Evolutionary conservation across 2,329 filamentous ascomycete genomes (phyloP), one percentile per base, ranked within the genome.

Genomic region (Cladophialophora yegresii): DNA sequence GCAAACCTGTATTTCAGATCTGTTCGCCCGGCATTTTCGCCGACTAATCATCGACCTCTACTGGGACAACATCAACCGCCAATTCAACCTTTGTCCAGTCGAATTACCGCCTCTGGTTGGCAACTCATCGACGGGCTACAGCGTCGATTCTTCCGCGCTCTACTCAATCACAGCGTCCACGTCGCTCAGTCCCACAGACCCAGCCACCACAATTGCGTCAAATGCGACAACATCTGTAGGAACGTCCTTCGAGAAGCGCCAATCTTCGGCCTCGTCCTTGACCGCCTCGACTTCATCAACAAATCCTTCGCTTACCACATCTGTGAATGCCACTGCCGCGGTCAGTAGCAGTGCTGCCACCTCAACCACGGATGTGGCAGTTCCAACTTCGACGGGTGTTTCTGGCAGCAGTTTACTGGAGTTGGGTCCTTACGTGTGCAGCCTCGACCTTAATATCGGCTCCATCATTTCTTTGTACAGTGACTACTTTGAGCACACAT

Each of bases 81-180:
- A 78, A 47, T 89, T 87, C 85, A 84, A 79, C 56, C 79, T 89
- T 20, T 89, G 87, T 72, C 87, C 87, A 0, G 84, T 84, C 22
- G 64, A 70, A 62, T 53, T 71, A 10, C 70, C 70, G 20, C 64
- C 64, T 10, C 51, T 66, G 23, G 65, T 62, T 9, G 64, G 61
- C 30, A 70, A 70, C 59, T 32, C 61, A n/a, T 64, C 68, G 9
- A 59, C 49, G 54, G 64, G 63, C 28, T 62, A 63, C 40, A 67
- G 64, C 54, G 62, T 67, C 16, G 63, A 67, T 49, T 22, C 63
- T 4, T 66, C 66, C 12, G 66, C 58, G 7, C 33, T 68, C 26
- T 66, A 30, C 16, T 66, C 66, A 6, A 61, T 68, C 58, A 64
- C 64, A 16, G 63, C 58, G 8, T 58, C 64, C 9, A 68, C 53